Base-by-base conservation (phyloP, 2,329 filamentous ascomycete genomes). In the Verticillium isaacii region DNA sequence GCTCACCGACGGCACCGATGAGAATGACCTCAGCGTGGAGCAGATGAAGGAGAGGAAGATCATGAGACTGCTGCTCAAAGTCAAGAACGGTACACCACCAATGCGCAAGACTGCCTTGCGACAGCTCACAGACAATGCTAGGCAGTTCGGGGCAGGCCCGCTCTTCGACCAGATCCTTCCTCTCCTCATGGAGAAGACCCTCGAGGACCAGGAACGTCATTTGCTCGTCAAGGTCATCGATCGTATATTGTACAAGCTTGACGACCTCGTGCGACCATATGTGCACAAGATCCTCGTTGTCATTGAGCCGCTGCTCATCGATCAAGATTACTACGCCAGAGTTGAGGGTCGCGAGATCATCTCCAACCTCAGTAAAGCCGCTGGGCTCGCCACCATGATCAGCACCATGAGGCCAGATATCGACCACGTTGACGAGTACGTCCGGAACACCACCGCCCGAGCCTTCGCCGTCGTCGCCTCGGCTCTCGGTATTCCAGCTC, bases 401-500 rank as follows among this genome's bases (percentile, higher is more conserved):
- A 97, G 93, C 78, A 97, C 93, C 9, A 99, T 99, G 95, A 86
- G 95, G 71, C 96, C 95, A 0, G 95, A 99, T 84, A 97, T 99
- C 67, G 95, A 99, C 70, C 95, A 99, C 70, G 91, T 96, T 32
- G 95, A 99, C 70, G 95, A 99, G 75, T 99, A 99, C 73, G 96
- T 99, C 14, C 88, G 95, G 73, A 99, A 99, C 77, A 99, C 95
- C 1, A 99, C 95, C 2, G 95, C 95, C 60, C 85, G 95, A 80
- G 95, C 95, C 1, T 99, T 99, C 72, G 95, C 95, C 32, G 95
- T 99, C 7, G 95, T 99, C 41, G 95, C 95, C 2, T 97, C 94
- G 23, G 95, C 95, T 19, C 86, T 99, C 7, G 95, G 95, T 57
- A 99, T 99, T 61, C 95, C 95, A 3, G 93, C 95, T 11, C 86